phyloP scores from a whole-genome alignment of 164 flowering plant genomes.

The Chimonanthus praecox region DNA sequence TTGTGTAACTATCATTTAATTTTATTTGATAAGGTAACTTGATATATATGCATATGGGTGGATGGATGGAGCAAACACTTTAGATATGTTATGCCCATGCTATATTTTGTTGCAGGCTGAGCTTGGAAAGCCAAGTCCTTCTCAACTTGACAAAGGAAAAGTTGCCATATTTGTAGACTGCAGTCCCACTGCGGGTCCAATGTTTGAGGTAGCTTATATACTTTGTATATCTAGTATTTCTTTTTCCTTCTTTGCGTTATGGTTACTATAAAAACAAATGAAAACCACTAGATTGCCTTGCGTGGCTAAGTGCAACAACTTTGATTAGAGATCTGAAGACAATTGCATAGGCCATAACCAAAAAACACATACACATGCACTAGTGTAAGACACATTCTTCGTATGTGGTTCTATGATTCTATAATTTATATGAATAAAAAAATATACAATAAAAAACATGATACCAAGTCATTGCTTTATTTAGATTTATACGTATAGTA shows the following conservation, averaged over 20 bases:
- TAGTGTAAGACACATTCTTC: too few relatives aligned
- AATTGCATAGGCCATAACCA: neutral
- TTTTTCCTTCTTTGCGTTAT: neutral
- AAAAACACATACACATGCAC: too few relatives aligned
- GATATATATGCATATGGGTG: neutral
- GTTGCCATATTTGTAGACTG: constrained; percentile 73
- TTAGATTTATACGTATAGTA: too few relatives aligned
- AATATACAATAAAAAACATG: too few relatives aligned
- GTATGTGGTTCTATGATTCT: too few relatives aligned
- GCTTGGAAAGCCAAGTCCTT: constrained; percentile 71
- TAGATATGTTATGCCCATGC: neutral
- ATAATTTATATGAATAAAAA: too few relatives aligned
- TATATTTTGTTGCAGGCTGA: constrained; percentile 61
- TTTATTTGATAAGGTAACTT: neutral
- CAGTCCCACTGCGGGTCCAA: constrained; percentile 85
- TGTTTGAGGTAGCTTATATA: constrained; percentile 61
- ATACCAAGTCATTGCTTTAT: too few relatives aligned
- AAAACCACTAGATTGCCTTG: too few relatives aligned
- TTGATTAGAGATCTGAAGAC: neutral
- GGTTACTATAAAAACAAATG: neutral
- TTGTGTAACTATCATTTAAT: neutral
- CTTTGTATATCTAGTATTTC: neutral
- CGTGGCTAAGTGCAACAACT: neutral
- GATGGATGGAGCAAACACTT: neutral
- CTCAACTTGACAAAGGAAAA: constrained; percentile 78